Percentiles rank a stretch among this genome's conserved stretches.
phyloP scores from a whole-genome alignment of 164 flowering plant species.

The Vitis amurensis region DNA sequence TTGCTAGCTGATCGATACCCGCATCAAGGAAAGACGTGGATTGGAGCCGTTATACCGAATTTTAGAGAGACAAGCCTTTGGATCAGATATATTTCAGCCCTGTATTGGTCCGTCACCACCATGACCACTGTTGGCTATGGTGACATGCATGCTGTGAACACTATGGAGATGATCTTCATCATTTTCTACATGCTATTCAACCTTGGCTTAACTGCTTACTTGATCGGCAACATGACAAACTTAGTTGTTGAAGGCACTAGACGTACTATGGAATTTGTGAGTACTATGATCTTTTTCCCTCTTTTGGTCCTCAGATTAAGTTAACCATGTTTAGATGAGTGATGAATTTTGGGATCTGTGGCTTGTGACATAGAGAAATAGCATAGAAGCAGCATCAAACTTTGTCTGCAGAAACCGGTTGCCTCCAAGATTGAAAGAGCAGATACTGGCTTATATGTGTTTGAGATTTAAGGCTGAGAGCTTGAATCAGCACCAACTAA shows the following conservation, averaged over 20 bases:
- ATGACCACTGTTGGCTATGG: conserved; percentile 98
- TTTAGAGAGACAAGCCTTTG: conserved; percentile 65
- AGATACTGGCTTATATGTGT: conserved; percentile 88
- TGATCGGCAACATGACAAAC: conserved; percentile 98
- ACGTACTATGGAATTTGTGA: conserved; percentile 94
- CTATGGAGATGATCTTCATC: conserved; percentile 83
- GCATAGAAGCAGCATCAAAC: conserved; percentile 82
- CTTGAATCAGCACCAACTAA: conserved; percentile 77
- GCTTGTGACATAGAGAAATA: conserved; percentile 63
- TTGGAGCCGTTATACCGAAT: conserved; percentile 65
- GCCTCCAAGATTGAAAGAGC: conserved; percentile 73
- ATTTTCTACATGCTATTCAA: conserved; percentile 92
- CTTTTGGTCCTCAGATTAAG: neutral
- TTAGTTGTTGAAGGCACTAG: conserved; percentile 94
- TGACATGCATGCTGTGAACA: conserved; percentile 87
- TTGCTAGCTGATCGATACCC: conserved; percentile 83
- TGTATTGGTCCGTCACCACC: conserved; percentile 92
- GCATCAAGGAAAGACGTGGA: conserved; percentile 77
- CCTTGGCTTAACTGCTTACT: conserved; percentile 85
- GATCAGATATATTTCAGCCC: conserved; percentile 69
- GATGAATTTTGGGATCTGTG: neutral
- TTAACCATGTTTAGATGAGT: neutral
- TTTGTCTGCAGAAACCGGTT: conserved; percentile 74
- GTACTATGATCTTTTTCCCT: conserved; percentile 9
- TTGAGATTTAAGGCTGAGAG: conserved; percentile 87